phyloP scores from a whole-genome alignment of 2,329 filamentous ascomycete species.

The Sphaerostilbella broomeana region DNA sequence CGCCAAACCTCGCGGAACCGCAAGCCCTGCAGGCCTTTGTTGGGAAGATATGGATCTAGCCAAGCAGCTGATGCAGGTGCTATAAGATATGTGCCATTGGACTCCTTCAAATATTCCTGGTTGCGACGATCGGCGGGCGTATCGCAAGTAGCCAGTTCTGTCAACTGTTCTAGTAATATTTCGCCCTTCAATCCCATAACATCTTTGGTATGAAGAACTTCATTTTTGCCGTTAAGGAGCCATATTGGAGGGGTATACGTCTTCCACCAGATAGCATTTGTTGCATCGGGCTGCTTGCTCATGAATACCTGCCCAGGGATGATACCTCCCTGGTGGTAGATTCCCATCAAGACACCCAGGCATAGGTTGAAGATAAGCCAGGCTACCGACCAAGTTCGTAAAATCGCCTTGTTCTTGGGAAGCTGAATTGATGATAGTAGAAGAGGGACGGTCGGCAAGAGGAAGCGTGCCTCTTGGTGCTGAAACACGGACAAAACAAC shows the following conservation, averaged over 20 bases:
- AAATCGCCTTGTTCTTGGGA: conserved; percentile 45
- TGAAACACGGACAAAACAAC: conserved; percentile 66
- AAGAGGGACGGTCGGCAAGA: conserved; percentile 69
- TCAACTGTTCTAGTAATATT: conserved; percentile 52
- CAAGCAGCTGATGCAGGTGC: conserved; percentile 66
- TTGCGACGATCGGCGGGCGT: conserved; percentile 49
- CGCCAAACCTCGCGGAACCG: conserved; percentile 65
- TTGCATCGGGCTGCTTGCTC: conserved; percentile 61
- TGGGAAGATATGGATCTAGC: conserved; percentile 56
- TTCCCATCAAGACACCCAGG: conserved; percentile 68
- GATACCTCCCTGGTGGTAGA: conserved; percentile 74
- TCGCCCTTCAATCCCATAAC: conserved; percentile 65
- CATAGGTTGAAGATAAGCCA: conserved; percentile 67
- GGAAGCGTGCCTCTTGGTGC: conserved; percentile 74
- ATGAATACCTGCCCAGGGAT: conserved; percentile 70
- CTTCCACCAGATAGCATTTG: conserved; percentile 75
- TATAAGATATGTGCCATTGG: conserved; percentile 62
- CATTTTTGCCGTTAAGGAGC: conserved; percentile 70
- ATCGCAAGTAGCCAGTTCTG: conserved; percentile 55
- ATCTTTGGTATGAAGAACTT: conserved; percentile 62
- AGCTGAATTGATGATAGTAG: conserved; percentile 66
- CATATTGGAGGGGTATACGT: conserved; percentile 77
- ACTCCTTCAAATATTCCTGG: conserved; percentile 52
- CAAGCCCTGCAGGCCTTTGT: conserved; percentile 53
- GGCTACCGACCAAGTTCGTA: conserved; percentile 48